Percentiles rank a stretch among this genome's conserved stretches.
Conservation (phyloP, 2,329 filamentous ascomycete genomes). For the Alternaria triticimaculans region DNA sequence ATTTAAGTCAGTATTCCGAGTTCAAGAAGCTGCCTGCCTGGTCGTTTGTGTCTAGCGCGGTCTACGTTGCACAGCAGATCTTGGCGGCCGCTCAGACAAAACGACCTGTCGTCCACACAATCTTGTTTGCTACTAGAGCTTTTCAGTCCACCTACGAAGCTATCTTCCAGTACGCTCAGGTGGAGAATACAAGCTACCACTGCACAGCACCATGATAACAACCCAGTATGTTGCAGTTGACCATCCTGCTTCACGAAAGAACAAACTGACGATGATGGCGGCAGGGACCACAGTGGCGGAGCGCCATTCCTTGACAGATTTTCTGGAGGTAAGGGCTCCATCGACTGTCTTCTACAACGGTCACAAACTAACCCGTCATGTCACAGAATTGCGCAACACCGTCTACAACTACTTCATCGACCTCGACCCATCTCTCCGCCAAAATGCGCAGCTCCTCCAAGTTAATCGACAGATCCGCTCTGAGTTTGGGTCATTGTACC, state of each 20-base stretch:
- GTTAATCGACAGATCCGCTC: neutral
- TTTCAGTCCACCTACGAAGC: neutral
- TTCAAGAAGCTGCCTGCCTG: neutral
- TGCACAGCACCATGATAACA: neutral
- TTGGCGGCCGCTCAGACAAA: neutral
- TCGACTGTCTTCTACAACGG: too few species aligned
- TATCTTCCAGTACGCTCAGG: neutral
- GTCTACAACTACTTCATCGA: neutral
- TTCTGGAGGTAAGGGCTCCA: neutral
- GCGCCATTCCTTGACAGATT: neutral
- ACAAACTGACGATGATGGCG: neutral
- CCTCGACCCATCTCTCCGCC: neutral
- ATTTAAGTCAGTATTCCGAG: neutral
- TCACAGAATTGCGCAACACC: neutral
- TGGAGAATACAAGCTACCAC: neutral
- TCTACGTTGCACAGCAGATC: neutral
- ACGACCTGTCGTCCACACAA: neutral
- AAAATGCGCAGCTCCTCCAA: too few species aligned
- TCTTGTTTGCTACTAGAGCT: neutral
- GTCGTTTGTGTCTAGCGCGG: neutral
- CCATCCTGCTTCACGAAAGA: neutral
- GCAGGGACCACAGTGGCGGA: neutral
- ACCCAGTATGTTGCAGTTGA: neutral
- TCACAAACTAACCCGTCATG: neutral
- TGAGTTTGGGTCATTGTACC: neutral